Evolutionary conservation across 2,329 filamentous ascomycete genomes (phyloP).

Genomic region (Calonectria henricotiae): DNA sequence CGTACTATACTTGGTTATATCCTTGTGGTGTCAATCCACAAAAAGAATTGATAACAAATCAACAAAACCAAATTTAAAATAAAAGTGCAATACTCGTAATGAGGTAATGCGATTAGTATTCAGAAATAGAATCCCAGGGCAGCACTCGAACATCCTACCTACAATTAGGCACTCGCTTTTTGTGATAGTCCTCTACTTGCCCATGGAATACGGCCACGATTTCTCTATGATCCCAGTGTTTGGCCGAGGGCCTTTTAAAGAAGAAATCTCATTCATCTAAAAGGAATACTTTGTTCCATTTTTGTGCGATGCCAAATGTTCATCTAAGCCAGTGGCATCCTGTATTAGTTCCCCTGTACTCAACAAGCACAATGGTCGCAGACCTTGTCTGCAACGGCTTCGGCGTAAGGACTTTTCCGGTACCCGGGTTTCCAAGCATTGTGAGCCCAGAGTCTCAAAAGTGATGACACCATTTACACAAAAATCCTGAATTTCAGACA

Average conservation of each 20-base stretch:
- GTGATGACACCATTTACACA: conserved; percentile 30
- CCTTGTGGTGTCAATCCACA: too few relatives aligned
- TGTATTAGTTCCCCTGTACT: conserved; percentile 23
- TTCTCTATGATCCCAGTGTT: conserved; percentile 46
- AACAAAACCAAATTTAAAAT: too few relatives aligned
- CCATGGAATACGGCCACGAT: conserved; percentile 54
- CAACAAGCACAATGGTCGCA: conserved; percentile 27
- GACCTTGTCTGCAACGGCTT: conserved; percentile 35
- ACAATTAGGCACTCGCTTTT: not conserved
- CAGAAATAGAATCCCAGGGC: conserved; percentile 25
- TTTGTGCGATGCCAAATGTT: conserved; percentile 78
- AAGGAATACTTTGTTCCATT: conserved; percentile 56
- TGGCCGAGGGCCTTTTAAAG: conserved; percentile 52
- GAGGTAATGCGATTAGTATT: conserved; percentile 6
- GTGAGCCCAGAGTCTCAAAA: conserved; percentile 53
- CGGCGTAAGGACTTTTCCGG: conserved; percentile 65
- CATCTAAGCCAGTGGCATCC: conserved; percentile 66
- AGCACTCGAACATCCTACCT: conserved; percentile 25
- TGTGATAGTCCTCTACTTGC: not conserved
- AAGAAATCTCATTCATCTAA: conserved; percentile 55
- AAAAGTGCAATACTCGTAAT: too few relatives aligned
- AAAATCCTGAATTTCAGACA: conserved; percentile 26
- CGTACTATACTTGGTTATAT: too few relatives aligned
- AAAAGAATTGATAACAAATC: too few relatives aligned
- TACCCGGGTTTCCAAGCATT: conserved; percentile 62